phyloP scores from a whole-genome alignment of 306 rosid genomes.

The Hippophae rhamnoides region DNA sequence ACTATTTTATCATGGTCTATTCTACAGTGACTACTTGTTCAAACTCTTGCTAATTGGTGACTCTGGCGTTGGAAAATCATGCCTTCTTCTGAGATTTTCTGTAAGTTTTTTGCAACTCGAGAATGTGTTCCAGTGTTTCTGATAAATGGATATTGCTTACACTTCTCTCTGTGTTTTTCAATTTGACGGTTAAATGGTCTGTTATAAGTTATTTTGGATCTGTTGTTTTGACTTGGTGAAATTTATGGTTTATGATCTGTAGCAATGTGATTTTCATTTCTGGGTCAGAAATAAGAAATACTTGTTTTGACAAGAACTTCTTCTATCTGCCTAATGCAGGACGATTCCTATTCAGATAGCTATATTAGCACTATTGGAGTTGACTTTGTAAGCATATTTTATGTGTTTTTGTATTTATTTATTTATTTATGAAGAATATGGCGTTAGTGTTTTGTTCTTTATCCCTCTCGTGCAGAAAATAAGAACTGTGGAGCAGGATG shows the following conservation, averaged over 20 bases:
- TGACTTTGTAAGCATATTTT: conserved; percentile 36
- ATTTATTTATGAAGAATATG: neutral
- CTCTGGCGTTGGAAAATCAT: conserved; percentile 46
- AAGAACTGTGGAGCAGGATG: conserved; percentile 52
- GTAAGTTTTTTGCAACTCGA: conserved; percentile 20
- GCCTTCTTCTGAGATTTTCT: conserved; percentile 49
- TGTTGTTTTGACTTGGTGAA: neutral
- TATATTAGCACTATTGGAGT: conserved; percentile 53
- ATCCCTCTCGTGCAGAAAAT: conserved; percentile 28
- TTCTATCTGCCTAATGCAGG: conserved; percentile 20
- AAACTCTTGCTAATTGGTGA: conserved; percentile 51
- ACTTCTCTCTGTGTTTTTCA: neutral
- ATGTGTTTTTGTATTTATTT: neutral
- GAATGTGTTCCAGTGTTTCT: too few relatives aligned
- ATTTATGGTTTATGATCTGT: neutral
- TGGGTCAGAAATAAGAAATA: conserved; percentile 1
- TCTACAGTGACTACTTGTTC: conserved; percentile 46
- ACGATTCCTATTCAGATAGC: conserved; percentile 49
- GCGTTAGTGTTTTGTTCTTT: neutral
- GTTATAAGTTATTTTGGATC: too few relatives aligned
- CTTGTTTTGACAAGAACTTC: neutral
- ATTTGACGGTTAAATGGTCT: neutral
- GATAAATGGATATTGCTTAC: neutral
- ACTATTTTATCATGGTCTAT: conserved; percentile 1
- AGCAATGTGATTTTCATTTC: neutral